These are phyloP conservation scores for Hypoxylon sp. DNA, from an alignment of 2,329 filamentous ascomycete genomes.

Conservation along the genomic window DNA sequence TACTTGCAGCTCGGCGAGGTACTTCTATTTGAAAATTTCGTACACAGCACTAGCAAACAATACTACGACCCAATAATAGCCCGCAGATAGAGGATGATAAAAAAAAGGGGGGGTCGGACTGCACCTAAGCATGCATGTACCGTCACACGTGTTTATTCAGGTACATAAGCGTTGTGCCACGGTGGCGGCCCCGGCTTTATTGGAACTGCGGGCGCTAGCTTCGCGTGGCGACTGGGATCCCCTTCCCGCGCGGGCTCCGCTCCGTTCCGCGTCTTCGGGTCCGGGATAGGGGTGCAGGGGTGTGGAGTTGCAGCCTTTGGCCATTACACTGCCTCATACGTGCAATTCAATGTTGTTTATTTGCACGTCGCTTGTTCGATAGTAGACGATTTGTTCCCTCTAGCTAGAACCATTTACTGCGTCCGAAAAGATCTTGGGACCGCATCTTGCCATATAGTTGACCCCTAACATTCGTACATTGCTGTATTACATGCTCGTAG, in stretches of 20 bases:
- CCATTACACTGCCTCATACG: background rate
- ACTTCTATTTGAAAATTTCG: background rate
- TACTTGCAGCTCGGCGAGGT: constrained; percentile 13
- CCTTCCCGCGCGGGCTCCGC: constrained; percentile 17
- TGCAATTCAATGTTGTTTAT: background rate
- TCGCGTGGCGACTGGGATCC: constrained; percentile 31
- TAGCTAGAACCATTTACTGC: too few species aligned
- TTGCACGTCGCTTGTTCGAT: background rate
- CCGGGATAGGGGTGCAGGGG: constrained; percentile 10
- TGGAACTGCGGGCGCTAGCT: constrained; percentile 8
- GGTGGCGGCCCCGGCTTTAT: constrained; percentile 21
- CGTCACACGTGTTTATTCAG: constrained; percentile 29
- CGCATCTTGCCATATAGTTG: too few species aligned
- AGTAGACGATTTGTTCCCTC: background rate
- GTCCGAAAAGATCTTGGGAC: too few species aligned
- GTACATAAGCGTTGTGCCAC: constrained; percentile 22
- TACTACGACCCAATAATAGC: constrained; percentile 33
- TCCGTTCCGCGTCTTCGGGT: constrained; percentile 29
- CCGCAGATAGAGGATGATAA: constrained; percentile 17
- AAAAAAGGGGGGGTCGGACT: constrained; percentile 25
- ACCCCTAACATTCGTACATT: too few species aligned
- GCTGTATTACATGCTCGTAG: too few species aligned
- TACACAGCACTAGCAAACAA: constrained; percentile 13
- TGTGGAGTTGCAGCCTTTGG: background rate
- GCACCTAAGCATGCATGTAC: constrained; percentile 32